Evolutionary conservation across 352 stramenopile species (phyloP).

Genomic region (Halophytophthora polymorphica): DNA sequence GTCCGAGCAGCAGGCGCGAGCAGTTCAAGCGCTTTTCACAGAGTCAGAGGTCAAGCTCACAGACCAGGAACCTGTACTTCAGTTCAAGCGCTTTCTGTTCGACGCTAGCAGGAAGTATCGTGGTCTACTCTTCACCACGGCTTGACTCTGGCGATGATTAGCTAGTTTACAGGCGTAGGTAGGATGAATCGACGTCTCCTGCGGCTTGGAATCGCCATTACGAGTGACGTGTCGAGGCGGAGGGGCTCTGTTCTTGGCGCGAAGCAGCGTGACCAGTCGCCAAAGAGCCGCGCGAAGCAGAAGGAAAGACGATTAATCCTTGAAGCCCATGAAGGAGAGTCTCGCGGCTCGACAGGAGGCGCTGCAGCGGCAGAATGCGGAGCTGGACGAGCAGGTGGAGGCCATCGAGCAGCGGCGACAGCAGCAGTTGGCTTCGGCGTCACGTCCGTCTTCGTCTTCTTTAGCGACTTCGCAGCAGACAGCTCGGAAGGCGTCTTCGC

Average conservation of each 20-base stretch:
- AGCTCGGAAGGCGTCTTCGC: constrained; percentile 3
- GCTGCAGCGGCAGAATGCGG: constrained; percentile 57
- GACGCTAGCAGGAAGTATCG: constrained; percentile 36
- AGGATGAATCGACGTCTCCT: too few species aligned
- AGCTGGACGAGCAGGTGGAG: constrained; percentile 62
- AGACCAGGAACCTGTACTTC: constrained; percentile 1
- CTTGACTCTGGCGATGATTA: constrained; percentile 1
- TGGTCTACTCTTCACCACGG: constrained; percentile 31
- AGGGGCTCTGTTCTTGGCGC: too few species aligned
- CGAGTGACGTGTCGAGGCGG: too few species aligned
- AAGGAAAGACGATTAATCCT: background rate
- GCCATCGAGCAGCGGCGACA: constrained; percentile 60
- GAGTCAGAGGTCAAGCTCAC: background rate
- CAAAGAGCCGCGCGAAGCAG: background rate
- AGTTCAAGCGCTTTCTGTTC: constrained; percentile 38
- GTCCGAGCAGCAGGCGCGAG: constrained; percentile 44
- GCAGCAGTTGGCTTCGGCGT: constrained; percentile 31
- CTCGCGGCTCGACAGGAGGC: constrained; percentile 53
- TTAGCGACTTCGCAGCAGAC: constrained; percentile 11
- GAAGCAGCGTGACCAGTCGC: constrained; percentile 8
- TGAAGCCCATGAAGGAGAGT: constrained; percentile 50
- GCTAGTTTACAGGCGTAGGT: too few species aligned
- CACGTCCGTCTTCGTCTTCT: constrained; percentile 13
- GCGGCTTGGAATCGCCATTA: too few species aligned
- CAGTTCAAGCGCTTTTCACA: constrained; percentile 42